phyloP scores from a whole-genome alignment of 441 rosid species.

The Capsella rubella region DNA sequence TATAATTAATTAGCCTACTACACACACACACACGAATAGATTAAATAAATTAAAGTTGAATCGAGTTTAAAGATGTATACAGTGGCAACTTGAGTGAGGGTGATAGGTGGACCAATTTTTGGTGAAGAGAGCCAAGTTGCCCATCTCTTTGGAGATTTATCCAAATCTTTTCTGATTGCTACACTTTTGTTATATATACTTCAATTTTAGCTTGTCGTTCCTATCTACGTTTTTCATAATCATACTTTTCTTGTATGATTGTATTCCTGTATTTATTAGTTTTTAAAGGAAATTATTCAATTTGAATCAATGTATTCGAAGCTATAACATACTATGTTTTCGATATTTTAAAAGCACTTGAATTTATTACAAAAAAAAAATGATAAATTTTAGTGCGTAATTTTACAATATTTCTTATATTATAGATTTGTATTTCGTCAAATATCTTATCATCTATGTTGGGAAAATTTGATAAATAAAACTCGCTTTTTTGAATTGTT shows the following conservation, averaged over 20 bases:
- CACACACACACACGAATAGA: not conserved
- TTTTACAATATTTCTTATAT: not conserved
- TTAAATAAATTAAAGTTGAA: not conserved
- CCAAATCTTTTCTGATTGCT: conserved; percentile 44
- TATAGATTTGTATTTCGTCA: not conserved
- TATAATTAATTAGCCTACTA: not conserved
- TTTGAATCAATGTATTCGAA: too few relatives aligned
- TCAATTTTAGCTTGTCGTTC: conserved; percentile 12
- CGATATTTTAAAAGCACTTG: not conserved
- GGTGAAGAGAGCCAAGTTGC: conserved; percentile 42
- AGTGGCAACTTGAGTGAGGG: not conserved
- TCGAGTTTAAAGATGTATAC: conserved; percentile 12
- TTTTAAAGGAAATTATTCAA: not conserved
- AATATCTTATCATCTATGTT: too few relatives aligned
- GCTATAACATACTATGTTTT: not conserved
- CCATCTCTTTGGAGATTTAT: conserved; percentile 42
- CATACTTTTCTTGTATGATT: not conserved
- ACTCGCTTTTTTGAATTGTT: not conserved
- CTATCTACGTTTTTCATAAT: conserved; percentile 10
- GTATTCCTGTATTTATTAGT: not conserved
- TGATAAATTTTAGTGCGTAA: not conserved
- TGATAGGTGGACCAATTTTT: conserved; percentile 39
- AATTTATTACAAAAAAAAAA: too few relatives aligned
- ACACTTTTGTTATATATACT: conserved; percentile 34
- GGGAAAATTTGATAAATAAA: not conserved